These are phyloP conservation scores for Diaporthe ilicicola DNA, from an alignment of 2,329 filamentous ascomycete genomes.

Conservation along the genomic window DNA sequence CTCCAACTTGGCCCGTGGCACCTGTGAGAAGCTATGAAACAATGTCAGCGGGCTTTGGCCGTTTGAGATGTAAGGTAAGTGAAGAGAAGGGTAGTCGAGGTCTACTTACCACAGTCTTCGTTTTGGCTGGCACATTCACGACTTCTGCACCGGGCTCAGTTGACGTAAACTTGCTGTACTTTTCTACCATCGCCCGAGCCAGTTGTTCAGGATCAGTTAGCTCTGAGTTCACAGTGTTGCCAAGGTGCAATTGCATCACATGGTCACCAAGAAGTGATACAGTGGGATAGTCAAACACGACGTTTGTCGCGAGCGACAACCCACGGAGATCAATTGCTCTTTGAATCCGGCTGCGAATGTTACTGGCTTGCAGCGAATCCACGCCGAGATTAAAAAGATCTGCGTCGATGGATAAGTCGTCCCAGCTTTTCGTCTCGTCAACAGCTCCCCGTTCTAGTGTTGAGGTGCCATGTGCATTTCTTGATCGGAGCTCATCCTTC, in stretches of 20 bases:
- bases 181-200: slow-evolving; percentile 6
- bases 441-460: not conserved
- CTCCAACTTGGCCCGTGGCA: slow-evolving; percentile 20
- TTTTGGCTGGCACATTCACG: not conserved
- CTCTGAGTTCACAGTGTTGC: not conserved
- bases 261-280: not conserved
- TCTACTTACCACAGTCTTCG: not conserved
- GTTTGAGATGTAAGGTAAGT: not conserved
- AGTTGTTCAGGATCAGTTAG: not conserved
- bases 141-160: not conserved
- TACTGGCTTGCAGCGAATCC: slow-evolving; percentile 18
- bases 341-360: slow-evolving; percentile 10
- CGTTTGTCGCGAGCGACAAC: not conserved
- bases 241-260: slow-evolving; percentile 6
- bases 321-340: slow-evolving; percentile 7
- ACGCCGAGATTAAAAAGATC: slow-evolving; percentile 18
- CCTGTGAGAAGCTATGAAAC: slow-evolving; percentile 12
- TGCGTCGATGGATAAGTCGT: not conserved
- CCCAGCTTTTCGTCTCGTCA: not conserved
- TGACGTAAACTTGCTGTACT: not conserved
- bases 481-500: not conserved
- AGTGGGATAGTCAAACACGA: slow-evolving; percentile 18
- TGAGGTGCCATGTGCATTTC: not conserved
- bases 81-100: not conserved
- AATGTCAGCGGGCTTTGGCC: not conserved